These are phyloP conservation scores for Crithidia sp. DNA, from an alignment of 208 protist genomes.

Conservation along the genomic window DNA sequence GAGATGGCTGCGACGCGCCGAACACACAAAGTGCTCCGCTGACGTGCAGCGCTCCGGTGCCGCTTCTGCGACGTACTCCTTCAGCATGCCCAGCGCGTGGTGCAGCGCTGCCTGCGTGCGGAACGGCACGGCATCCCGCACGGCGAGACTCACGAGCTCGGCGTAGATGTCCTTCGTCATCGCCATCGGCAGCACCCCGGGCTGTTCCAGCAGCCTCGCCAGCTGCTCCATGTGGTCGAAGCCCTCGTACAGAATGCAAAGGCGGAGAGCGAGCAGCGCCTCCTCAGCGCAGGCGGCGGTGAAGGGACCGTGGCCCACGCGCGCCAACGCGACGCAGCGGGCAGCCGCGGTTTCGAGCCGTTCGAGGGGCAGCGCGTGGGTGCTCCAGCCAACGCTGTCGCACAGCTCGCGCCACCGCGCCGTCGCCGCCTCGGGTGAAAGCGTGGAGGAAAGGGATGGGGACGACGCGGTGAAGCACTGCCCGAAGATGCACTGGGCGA, in stretches of 20 bases:
- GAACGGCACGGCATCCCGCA: constrained; percentile 60
- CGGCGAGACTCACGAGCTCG: constrained; percentile 67
- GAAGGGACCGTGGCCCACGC: constrained; percentile 19
- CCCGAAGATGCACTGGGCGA: constrained; percentile 50
- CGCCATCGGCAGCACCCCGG: constrained; percentile 28
- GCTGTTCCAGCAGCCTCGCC: constrained; percentile 39
- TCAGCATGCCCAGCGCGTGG: constrained; percentile 28
- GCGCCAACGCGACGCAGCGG: constrained; percentile 37
- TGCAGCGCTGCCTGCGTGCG: constrained; percentile 26
- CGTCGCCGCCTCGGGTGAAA: constrained; percentile 17
- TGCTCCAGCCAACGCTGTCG: constrained; percentile 68
- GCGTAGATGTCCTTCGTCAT: constrained; percentile 63
- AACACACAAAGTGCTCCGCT: constrained; percentile 35
- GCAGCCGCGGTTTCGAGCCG: constrained; percentile 21
- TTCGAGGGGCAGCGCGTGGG: constrained; percentile 50
- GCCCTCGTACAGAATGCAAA: constrained; percentile 62
- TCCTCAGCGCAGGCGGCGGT: constrained; percentile 39
- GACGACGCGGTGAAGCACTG: constrained; percentile 32
- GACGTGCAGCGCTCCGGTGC: constrained; percentile 38
- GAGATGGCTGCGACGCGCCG: constrained; percentile 30
- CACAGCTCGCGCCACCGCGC: constrained; percentile 53
- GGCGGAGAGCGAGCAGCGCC: constrained; percentile 56
- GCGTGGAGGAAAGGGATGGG: not conserved
- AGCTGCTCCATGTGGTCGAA: constrained; percentile 61
- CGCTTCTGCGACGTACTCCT: constrained; percentile 40